Evolutionary conservation across 345 rosid species (phyloP).

Genomic region (Kernera saxatilis): DNA sequence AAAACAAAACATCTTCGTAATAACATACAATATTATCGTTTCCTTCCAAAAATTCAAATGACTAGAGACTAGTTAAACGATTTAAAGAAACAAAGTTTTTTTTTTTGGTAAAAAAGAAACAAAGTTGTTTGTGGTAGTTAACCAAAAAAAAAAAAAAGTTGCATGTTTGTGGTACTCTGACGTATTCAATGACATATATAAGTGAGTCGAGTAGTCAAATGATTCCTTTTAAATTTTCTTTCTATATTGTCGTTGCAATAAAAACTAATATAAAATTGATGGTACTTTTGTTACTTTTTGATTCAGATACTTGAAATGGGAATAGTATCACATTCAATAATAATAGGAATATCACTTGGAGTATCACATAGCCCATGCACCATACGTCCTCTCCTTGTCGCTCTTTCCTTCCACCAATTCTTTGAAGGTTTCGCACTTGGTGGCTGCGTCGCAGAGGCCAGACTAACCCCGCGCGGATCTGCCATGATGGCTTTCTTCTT

Average conservation of each 20-base stretch:
- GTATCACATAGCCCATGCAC: constrained; percentile 86
- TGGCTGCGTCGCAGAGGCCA: constrained; percentile 89
- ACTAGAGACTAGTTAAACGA: background rate
- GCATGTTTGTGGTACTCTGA: no score
- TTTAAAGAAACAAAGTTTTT: background rate
- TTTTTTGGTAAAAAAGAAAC: no score
- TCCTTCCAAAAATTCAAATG: background rate
- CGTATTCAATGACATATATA: background rate
- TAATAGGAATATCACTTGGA: constrained; percentile 85
- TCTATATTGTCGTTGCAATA: no score
- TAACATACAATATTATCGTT: background rate
- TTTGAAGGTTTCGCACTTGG: constrained; percentile 98
- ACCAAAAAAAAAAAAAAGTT: no score
- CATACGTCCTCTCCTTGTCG: constrained; percentile 76
- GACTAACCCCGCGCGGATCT: constrained; percentile 45
- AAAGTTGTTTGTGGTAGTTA: no score
- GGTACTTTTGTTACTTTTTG: background rate
- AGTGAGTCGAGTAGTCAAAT: background rate
- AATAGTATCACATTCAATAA: constrained; percentile 83
- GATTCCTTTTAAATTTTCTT: no score
- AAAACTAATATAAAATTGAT: no score
- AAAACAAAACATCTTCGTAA: background rate
- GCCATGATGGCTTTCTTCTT: constrained; percentile 73
- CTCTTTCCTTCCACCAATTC: constrained; percentile 88
- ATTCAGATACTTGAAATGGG: constrained; percentile 88